A percentile compares a stretch with the other conserved stretches of the same genome.
These are phyloP conservation scores for Clohesyomyces aquaticus DNA, from an alignment of 495 filamentous ascomycete species.

Conservation along the genomic window DNA sequence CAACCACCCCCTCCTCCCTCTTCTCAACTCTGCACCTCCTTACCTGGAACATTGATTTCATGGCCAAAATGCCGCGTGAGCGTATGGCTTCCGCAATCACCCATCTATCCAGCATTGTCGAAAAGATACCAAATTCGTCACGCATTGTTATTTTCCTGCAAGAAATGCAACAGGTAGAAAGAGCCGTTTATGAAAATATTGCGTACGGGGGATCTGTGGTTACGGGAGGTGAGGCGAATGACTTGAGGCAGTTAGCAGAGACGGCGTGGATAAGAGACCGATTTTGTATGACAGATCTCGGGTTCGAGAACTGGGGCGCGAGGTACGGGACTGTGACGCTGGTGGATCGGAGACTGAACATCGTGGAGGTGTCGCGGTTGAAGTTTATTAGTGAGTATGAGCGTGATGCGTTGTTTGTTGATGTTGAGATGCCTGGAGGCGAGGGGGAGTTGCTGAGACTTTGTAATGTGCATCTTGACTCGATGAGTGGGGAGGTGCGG, in stretches of 20 bases:
- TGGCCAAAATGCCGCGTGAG: constrained; percentile 44
- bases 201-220: no score
- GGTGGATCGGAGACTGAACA: constrained; percentile 50
- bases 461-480: constrained; percentile 62
- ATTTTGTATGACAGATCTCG: constrained; percentile 56
- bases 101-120: constrained; percentile 46
- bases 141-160: constrained; percentile 55
- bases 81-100: constrained; percentile 53
- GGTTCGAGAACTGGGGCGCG: constrained; percentile 43
- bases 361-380: constrained; percentile 53
- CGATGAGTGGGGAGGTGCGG: constrained; percentile 48
- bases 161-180: constrained; percentile 50
- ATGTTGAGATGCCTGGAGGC: constrained; percentile 43
- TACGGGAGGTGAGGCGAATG: constrained; percentile 22
- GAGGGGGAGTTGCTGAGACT: constrained; percentile 45
- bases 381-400: constrained; percentile 50
- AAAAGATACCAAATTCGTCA: constrained; percentile 30
- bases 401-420: constrained; percentile 58
- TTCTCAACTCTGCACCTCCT: constrained; percentile 28
- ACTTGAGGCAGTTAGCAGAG: constrained; percentile 50
- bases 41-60: constrained; percentile 61
- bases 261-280: constrained; percentile 51
- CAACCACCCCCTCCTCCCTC: neutral
- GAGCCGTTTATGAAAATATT: no score
- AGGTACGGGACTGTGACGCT: constrained; percentile 58